Evolutionary conservation across 164 flowering plant genomes (phyloP).

Genomic region (Magnolia changhungtana): DNA sequence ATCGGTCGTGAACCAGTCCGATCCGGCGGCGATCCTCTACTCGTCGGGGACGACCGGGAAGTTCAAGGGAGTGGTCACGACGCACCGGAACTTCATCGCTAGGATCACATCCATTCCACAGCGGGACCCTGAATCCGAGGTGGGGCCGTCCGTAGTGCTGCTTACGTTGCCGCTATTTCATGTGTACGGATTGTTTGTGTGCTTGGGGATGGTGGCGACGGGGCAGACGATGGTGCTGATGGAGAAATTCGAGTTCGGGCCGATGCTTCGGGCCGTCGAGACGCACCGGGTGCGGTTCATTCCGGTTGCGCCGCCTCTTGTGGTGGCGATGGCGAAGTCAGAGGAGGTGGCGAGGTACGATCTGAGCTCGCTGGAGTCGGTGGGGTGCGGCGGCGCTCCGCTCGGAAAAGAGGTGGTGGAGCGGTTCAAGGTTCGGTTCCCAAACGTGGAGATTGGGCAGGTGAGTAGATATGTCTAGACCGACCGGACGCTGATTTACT

Average conservation of each 20-base stretch:
- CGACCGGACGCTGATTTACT: too few species aligned
- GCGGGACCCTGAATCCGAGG: neutral
- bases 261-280: conserved; percentile 61
- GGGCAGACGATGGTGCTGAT: conserved; percentile 49
- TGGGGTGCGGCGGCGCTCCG: conserved; percentile 86
- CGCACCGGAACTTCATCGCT: conserved; percentile 76
- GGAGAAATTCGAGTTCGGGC: conserved; percentile 63
- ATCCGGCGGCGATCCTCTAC: conserved; percentile 71
- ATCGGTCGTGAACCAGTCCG: conserved; percentile 32
- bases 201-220: conserved; percentile 41
- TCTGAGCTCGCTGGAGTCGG: conserved; percentile 49
- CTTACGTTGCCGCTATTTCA: conserved; percentile 69
- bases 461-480: conserved; percentile 7
- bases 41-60: conserved; percentile 88
- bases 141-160: conserved; percentile 30
- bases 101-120: conserved; percentile 23
- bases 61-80: conserved; percentile 65
- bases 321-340: conserved; percentile 56
- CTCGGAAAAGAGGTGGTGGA: conserved; percentile 64
- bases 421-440: conserved; percentile 52
- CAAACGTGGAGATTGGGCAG: conserved; percentile 21
- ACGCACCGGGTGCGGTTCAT: conserved; percentile 40
- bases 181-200: conserved; percentile 67
- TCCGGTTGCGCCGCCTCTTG: conserved; percentile 63
- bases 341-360: conserved; percentile 37